Base-by-base conservation (phyloP, 2,329 filamentous ascomycete species). In the Thielaviopsis euricoi region DNA sequence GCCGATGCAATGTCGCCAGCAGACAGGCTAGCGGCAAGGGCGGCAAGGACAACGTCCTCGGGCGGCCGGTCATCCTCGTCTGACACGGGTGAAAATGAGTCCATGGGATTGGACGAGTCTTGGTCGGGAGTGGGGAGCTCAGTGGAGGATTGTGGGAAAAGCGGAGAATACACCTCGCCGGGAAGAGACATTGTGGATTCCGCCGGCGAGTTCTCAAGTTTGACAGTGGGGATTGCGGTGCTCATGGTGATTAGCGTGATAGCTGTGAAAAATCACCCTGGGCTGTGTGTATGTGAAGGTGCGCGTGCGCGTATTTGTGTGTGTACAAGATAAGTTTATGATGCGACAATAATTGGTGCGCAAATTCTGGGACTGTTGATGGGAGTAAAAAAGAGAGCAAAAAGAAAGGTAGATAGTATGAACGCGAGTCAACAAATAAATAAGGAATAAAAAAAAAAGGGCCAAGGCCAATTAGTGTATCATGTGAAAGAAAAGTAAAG, bases 141-240 rank as follows among this genome's bases (percentile, higher is more conserved):
- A 21, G 68, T 66, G 2, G 68, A 66, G 10, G 58, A 57, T 37
- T 64, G 64, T 33, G 64, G 64, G 65, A 80, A 79, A 29, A 80
- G 71, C 2, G 76, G 74, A 13, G 76, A 67, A 65, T 74, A 76
- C 62, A 70, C 67, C 60, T 78, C 74, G 61, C 73, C 71, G 2
- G 76, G 74, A 0, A 72, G 69, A 2, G 78, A 79, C 43, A 79
- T 66, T 51, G 78, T 71, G 5, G 77, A 79, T 67, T 80, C 78
- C 66, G 74, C 69, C 2, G 77, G 77, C 48, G 77, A 80, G 60
- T 71, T 65, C 67, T 80, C 76, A 63, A 78, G 72, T 68, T 80
- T 79, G 67, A 76, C 66, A 60, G 70, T 65, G 43, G 75, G 71
- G 55, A 52, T 60, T 13, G 37, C 56, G 37, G 43, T 40, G 49